These are phyloP conservation scores for Diplodia sapinea DNA, from an alignment of 2,329 filamentous ascomycete species.

Conservation along the genomic window DNA sequence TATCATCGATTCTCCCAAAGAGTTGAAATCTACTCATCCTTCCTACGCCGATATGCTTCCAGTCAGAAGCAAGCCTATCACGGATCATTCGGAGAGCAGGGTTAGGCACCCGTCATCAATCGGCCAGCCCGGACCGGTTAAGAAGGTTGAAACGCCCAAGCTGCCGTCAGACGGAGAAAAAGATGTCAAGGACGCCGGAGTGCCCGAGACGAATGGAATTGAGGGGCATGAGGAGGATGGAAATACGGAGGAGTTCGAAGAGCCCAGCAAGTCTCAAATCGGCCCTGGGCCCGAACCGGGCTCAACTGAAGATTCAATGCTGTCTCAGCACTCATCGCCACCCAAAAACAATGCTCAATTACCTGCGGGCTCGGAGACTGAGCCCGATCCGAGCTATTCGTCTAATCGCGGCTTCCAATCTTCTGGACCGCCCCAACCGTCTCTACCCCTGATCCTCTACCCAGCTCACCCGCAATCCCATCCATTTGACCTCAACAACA, in stretches of 20 bases:
- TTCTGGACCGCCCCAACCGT: not conserved
- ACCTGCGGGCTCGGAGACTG: not conserved
- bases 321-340: not conserved
- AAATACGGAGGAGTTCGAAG: not conserved
- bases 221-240: not conserved
- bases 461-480: not conserved
- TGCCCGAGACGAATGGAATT: not conserved
- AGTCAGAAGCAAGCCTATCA: not conserved
- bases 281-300: no score
- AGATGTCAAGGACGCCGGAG: not conserved
- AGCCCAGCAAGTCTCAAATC: not conserved
- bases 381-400: not conserved
- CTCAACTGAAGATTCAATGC: not conserved
- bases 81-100: not conserved
- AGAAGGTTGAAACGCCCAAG: not conserved
- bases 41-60: not conserved
- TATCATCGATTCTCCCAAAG: not conserved
- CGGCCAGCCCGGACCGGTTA: not conserved
- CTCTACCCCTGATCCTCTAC: not conserved
- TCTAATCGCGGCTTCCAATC: not conserved
- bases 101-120: constrained; percentile 1
- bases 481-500: not conserved
- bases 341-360: not conserved
- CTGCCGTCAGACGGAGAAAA: not conserved
- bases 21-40: not conserved